phyloP scores from a whole-genome alignment of 305 asterid genomes.

The Fraxinus platypoda region DNA sequence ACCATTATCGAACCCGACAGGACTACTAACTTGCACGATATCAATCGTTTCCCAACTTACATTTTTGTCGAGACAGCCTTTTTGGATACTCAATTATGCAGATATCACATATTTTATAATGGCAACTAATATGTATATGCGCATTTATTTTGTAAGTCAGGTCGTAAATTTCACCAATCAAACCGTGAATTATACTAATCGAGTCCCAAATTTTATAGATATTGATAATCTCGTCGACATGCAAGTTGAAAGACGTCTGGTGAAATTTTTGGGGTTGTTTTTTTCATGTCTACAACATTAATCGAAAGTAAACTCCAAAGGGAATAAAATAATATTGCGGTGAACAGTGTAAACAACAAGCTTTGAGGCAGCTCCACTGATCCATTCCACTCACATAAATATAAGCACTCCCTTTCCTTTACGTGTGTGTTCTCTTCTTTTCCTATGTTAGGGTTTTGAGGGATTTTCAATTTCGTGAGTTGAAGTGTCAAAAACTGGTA shows the following conservation, averaged over 20 bases:
- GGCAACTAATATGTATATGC: background rate
- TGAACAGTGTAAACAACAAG: constrained; percentile 29
- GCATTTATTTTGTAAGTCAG: background rate
- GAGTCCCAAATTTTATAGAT: background rate
- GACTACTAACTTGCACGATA: background rate
- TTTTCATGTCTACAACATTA: background rate
- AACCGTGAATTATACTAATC: background rate
- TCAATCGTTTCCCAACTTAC: background rate
- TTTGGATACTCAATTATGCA: background rate
- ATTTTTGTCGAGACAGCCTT: background rate
- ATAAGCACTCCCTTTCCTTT: constrained; percentile 19
- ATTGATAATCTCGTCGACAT: background rate
- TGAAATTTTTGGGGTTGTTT: background rate
- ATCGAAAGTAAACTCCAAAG: background rate
- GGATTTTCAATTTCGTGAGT: constrained; percentile 17
- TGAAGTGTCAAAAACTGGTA: constrained; percentile 36
- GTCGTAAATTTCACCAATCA: background rate
- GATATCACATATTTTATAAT: background rate
- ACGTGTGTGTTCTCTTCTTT: background rate
- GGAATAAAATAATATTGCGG: constrained; percentile 13
- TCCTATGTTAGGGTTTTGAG: background rate
- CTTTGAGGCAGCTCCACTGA: constrained; percentile 27
- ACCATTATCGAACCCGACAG: background rate
- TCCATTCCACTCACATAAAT: constrained; percentile 13
- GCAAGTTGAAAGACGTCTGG: background rate